A percentile compares a stretch with the other conserved stretches of the same genome.
These are phyloP conservation scores for Ophiostoma pallidulum DNA, from an alignment of 2,329 filamentous ascomycete genomes.

Conservation along the genomic window DNA sequence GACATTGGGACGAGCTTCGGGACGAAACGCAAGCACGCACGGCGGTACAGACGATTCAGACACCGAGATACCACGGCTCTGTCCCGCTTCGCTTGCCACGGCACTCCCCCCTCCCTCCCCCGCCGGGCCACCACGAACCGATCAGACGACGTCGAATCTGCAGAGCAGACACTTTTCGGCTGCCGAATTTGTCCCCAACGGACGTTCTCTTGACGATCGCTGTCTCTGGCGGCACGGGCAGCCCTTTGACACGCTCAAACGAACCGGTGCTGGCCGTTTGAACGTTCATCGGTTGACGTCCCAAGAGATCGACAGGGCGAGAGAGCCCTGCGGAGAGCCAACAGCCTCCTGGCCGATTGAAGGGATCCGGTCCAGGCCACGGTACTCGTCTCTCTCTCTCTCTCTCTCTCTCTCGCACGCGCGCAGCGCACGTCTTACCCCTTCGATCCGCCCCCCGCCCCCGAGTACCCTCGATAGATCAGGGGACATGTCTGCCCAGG, in stretches of 20 bases:
- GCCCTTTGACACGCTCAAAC: neutral
- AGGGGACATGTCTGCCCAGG: slow-evolving; percentile 15
- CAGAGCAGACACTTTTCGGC: neutral
- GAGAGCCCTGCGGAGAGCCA: no score
- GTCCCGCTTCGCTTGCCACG: neutral
- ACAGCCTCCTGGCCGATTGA: no score
- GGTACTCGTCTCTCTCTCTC: no score
- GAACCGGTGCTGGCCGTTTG: neutral
- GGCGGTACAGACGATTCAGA: neutral
- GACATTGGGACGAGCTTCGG: neutral
- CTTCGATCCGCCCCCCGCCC: no score
- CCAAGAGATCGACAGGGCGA: no score
- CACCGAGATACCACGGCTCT: neutral
- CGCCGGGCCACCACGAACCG: neutral
- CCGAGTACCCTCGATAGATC: neutral
- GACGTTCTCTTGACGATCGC: neutral
- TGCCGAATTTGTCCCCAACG: slow-evolving; percentile 3
- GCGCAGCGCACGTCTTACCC: neutral
- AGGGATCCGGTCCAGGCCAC: neutral
- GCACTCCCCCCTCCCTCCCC: neutral
- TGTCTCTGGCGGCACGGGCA: neutral
- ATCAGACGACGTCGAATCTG: no score
- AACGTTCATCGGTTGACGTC: no score
- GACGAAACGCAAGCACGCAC: neutral
- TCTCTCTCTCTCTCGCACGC: neutral